phyloP scores from a whole-genome alignment of 345 rosid genomes.

The Conringia planisiliqua region DNA sequence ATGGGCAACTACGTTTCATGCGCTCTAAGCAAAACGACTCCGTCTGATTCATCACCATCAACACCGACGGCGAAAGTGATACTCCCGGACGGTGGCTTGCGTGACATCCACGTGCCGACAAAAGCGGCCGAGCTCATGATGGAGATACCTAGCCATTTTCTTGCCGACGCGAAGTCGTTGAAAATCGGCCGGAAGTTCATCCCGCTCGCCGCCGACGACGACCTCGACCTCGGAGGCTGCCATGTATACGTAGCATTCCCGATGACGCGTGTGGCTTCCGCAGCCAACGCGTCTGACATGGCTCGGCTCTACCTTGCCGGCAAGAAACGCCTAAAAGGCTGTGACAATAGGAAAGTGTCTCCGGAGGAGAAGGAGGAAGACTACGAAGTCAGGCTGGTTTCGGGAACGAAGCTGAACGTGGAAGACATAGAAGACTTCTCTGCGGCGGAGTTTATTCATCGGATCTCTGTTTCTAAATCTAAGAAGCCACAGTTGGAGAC shows the following conservation, averaged over 20 bases:
- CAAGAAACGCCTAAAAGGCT: slow-evolving; percentile 32
- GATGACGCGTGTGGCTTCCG: slow-evolving; percentile 58
- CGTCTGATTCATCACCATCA: slow-evolving; percentile 22
- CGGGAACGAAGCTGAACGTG: slow-evolving; percentile 39
- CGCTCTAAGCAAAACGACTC: slow-evolving; percentile 36
- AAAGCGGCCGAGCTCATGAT: slow-evolving; percentile 90
- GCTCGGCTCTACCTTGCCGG: slow-evolving; percentile 46
- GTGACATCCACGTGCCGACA: slow-evolving; percentile 44
- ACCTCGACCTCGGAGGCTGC: slow-evolving; percentile 40
- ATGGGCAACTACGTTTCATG: slow-evolving; percentile 89
- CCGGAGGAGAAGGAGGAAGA: neutral
- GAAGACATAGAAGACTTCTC: slow-evolving; percentile 63
- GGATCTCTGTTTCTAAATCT: slow-evolving; percentile 67
- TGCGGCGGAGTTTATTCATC: slow-evolving; percentile 44
- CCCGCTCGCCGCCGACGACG: slow-evolving; percentile 74
- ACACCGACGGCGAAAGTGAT: slow-evolving; percentile 45
- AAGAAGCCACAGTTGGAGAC: slow-evolving; percentile 76
- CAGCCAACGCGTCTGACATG: slow-evolving; percentile 62
- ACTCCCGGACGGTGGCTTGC: slow-evolving; percentile 60
- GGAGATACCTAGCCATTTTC: slow-evolving; percentile 71
- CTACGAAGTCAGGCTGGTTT: neutral
- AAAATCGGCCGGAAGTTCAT: slow-evolving; percentile 53
- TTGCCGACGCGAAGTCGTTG: slow-evolving; percentile 56
- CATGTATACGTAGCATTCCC: slow-evolving; percentile 66
- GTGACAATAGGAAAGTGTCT: slow-evolving; percentile 42